A percentile compares a stretch with the other conserved stretches of the same genome.
These are phyloP conservation scores for Boletus eberwhitei DNA, from an alignment of 768 basidiomycete genomes.

Conservation along the genomic window DNA sequence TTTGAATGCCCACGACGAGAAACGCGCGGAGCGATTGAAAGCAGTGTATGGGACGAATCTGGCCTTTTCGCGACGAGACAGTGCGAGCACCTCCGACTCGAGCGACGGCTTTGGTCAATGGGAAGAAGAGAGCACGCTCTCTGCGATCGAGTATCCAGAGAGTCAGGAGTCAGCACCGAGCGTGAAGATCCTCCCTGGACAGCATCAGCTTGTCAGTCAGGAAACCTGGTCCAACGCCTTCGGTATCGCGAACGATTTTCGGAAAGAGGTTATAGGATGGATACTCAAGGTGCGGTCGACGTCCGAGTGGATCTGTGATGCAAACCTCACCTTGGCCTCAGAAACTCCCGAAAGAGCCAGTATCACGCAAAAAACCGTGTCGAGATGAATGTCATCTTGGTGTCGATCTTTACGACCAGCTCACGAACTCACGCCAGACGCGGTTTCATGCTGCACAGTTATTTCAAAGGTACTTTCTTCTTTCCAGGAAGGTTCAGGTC, in stretches of 20 bases:
- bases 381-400: not conserved
- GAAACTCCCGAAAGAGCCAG: slow-evolving; percentile 7
- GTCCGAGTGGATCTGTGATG: not conserved
- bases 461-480: slow-evolving; percentile 54
- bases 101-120: slow-evolving; percentile 10
- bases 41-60: not conserved
- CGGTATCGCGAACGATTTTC: slow-evolving; percentile 35
- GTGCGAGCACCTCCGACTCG: slow-evolving; percentile 8
- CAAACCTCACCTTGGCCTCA: not conserved
- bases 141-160: slow-evolving; percentile 22
- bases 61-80: slow-evolving; percentile 4
- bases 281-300: slow-evolving; percentile 39
- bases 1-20: slow-evolving; percentile 2
- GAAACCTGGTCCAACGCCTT: slow-evolving; percentile 18
- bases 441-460: slow-evolving; percentile 64
- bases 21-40: slow-evolving; percentile 5
- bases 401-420: slow-evolving; percentile 46
- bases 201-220: not conserved
- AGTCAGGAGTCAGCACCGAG: not conserved
- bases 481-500: slow-evolving; percentile 24
- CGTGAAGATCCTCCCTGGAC: not conserved
- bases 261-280: slow-evolving; percentile 41
- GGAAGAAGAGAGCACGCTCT: slow-evolving; percentile 17
- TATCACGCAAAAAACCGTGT: not conserved
- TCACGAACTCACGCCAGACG: slow-evolving; percentile 52